Conservation (phyloP, 345 rosid species). For the Turritis glabra region DNA sequence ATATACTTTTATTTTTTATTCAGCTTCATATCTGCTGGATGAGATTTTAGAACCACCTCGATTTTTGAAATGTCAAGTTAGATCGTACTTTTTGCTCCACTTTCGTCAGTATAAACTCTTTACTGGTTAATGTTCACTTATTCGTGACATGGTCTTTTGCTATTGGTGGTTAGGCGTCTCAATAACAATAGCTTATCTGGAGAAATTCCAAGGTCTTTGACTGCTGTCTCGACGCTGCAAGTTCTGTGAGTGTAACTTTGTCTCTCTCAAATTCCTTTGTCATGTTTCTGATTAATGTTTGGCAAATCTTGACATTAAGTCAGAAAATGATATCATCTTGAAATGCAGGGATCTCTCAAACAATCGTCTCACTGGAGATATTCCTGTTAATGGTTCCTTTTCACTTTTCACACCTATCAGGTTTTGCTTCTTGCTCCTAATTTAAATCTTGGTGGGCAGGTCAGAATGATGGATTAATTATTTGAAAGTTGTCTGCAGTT, state of each 20-base stretch:
- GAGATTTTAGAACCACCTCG: not conserved
- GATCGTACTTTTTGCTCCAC: not conserved
- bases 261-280: slow-evolving; percentile 12
- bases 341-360: slow-evolving; percentile 42
- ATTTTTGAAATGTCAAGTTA: not conserved
- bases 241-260: slow-evolving; percentile 40
- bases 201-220: slow-evolving; percentile 46
- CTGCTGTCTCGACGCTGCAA: slow-evolving; percentile 36
- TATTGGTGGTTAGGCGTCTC: slow-evolving; percentile 43
- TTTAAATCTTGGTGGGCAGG: not conserved
- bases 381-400: slow-evolving; percentile 47
- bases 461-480: slow-evolving; percentile 14
- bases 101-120: not conserved
- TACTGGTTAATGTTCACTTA: not conserved
- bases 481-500: slow-evolving; percentile 36
- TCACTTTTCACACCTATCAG: slow-evolving; percentile 50
- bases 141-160: slow-evolving; percentile 19
- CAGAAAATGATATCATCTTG: slow-evolving; percentile 26
- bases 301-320: slow-evolving; percentile 1
- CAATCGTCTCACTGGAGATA: slow-evolving; percentile 43
- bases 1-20: not conserved
- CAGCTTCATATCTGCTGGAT: slow-evolving; percentile 12
- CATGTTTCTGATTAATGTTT: slow-evolving; percentile 5
- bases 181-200: slow-evolving; percentile 45
- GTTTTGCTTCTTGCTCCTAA: slow-evolving; percentile 28